These are phyloP conservation scores for Coemansia aciculifera DNA, from an alignment of 192 early-diverging fungal species.

Conservation along the genomic window DNA sequence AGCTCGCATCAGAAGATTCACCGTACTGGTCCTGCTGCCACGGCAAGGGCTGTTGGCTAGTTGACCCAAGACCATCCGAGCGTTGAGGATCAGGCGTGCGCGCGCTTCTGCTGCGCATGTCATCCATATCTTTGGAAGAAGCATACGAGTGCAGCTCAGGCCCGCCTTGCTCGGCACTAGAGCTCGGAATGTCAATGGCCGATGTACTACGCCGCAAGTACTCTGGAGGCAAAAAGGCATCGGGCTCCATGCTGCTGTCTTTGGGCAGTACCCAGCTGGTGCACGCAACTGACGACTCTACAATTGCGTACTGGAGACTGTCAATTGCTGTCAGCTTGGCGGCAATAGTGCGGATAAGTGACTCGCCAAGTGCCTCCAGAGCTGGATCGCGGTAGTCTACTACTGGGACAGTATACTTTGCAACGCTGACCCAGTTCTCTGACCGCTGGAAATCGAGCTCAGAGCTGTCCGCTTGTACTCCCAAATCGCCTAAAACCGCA, in stretches of 20 bases:
- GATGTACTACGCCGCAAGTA: neutral
- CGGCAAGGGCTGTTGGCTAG: neutral
- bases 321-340: constrained; percentile 37
- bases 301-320: constrained; percentile 37
- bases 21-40: neutral
- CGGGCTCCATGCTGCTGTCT: neutral
- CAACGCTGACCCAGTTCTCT: constrained; percentile 24
- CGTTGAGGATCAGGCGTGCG: neutral
- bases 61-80: neutral
- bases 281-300: constrained; percentile 39
- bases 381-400: constrained; percentile 14
- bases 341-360: constrained; percentile 16
- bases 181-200: neutral
- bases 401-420: constrained; percentile 13
- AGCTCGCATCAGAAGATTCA: neutral
- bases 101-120: neutral
- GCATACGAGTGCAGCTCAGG: neutral
- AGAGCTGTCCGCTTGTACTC: neutral
- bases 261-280: constrained; percentile 28
- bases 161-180: neutral
- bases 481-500: neutral
- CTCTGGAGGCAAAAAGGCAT: neutral
- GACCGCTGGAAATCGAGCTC: constrained; percentile 36
- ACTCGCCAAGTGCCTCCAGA: constrained; percentile 14
- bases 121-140: neutral